phyloP scores from a whole-genome alignment of 1,284 basidiomycete genomes.

The Anthracocystis setariae region DNA sequence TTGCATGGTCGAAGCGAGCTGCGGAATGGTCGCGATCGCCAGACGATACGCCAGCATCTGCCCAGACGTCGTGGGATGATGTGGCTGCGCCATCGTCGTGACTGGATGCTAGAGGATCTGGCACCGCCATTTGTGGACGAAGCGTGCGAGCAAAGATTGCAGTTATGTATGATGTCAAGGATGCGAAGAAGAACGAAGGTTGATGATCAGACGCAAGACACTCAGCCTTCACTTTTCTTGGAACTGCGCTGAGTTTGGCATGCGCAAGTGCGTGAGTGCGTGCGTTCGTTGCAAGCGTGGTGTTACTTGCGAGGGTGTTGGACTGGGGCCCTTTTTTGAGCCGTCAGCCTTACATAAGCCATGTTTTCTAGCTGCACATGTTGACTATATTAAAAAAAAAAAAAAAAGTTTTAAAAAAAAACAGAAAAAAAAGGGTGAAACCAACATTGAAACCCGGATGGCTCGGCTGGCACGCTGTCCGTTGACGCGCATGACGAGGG shows the following conservation, averaged over 20 bases:
- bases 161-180: background rate
- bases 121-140: constrained; percentile 15
- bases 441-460: too few species aligned
- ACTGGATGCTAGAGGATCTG: constrained; percentile 10
- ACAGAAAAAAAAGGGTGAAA: too few species aligned
- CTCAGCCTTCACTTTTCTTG: background rate
- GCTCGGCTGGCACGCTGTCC: too few species aligned
- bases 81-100: constrained; percentile 11
- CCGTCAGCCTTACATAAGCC: background rate
- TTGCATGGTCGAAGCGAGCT: constrained; percentile 18
- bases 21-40: background rate
- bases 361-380: too few species aligned
- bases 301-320: background rate
- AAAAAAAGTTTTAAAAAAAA: too few species aligned
- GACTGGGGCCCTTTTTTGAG: too few species aligned
- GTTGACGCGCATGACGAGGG: too few species aligned
- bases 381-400: too few species aligned
- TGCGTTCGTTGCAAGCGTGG: constrained; percentile 3
- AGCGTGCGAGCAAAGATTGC: background rate
- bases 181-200: background rate
- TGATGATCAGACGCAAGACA: constrained; percentile 1
- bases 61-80: constrained; percentile 29
- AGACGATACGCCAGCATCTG: constrained; percentile 11
- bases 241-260: background rate
- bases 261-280: constrained; percentile 1